Conservation (phyloP, 148 eudicot genomes). For the Selenicereus undatus region DNA sequence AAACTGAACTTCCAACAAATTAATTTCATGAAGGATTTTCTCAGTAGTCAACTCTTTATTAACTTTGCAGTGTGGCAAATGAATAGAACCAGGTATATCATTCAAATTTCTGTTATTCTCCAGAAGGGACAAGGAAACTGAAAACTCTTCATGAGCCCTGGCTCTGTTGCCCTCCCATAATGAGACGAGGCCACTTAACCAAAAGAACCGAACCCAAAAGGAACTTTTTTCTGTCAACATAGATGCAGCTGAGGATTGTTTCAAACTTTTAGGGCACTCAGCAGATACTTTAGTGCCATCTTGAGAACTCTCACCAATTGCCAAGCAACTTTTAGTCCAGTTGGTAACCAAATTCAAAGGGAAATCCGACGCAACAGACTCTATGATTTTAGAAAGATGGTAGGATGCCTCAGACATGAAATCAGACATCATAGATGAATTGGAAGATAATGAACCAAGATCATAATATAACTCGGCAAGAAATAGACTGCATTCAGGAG, state of each 20-base stretch:
- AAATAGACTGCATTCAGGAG: conserved; percentile 82
- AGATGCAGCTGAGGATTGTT: conserved; percentile 32
- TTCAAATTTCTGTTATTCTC: conserved; percentile 48
- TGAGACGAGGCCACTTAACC: conserved; percentile 85
- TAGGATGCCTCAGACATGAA: conserved; percentile 64
- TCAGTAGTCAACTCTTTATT: conserved; percentile 56
- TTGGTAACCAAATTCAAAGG: conserved; percentile 37
- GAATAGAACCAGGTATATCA: conserved; percentile 45
- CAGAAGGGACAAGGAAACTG: conserved; percentile 57
- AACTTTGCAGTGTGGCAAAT: conserved; percentile 73
- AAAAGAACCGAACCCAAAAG: conserved; percentile 85
- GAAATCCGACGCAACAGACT: conserved; percentile 58
- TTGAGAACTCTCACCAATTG: conserved; percentile 25
- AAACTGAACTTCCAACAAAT: conserved; percentile 68
- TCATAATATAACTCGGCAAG: conserved; percentile 87
- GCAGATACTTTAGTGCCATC: conserved; percentile 29
- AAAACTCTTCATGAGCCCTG: conserved; percentile 77
- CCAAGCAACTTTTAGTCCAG: conserved; percentile 27
- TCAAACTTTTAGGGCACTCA: conserved; percentile 21
- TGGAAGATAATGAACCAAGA: conserved; percentile 55
- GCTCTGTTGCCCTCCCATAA: conserved; percentile 59
- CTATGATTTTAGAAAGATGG: conserved; percentile 85
- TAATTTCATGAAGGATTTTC: conserved; percentile 66
- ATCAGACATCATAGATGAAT: conserved; percentile 43
- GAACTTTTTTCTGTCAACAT: conserved; percentile 45